Percentiles rank a stretch among this genome's conserved stretches.
Evolutionary conservation across 2,329 filamentous ascomycete species (phyloP).

Genomic region (Endothia cerciana): DNA sequence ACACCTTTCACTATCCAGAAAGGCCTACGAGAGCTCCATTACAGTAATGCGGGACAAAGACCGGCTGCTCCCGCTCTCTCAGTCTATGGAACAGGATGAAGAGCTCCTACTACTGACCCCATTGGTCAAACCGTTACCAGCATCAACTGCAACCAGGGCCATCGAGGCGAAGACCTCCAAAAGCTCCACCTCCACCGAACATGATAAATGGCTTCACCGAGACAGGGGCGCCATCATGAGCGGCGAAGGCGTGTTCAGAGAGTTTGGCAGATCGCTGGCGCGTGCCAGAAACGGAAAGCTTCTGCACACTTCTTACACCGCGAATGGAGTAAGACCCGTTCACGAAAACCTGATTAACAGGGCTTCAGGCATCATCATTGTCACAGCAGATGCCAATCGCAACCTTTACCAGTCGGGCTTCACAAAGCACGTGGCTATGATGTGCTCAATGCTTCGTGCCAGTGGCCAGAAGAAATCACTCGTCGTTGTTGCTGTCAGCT

Average conservation of each 20-base stretch:
- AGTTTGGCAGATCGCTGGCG: conserved; percentile 85
- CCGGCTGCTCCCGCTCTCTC: conserved; percentile 79
- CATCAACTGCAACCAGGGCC: conserved; percentile 79
- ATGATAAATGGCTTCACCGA: conserved; percentile 63
- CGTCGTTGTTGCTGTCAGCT: conserved; percentile 90
- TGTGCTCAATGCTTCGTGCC: conserved; percentile 81
- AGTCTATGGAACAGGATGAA: conserved; percentile 80
- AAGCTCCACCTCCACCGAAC: conserved; percentile 42
- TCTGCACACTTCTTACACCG: conserved; percentile 92
- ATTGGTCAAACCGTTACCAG: conserved; percentile 87
- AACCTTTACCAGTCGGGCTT: conserved; percentile 95
- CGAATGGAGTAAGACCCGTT: conserved; percentile 87
- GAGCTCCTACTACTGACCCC: conserved; percentile 89
- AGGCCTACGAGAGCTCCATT: conserved; percentile 90
- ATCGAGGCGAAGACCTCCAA: conserved; percentile 57
- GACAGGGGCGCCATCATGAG: conserved; percentile 75
- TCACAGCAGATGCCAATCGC: conserved; percentile 91
- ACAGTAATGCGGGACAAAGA: conserved; percentile 91
- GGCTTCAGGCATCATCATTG: conserved; percentile 84
- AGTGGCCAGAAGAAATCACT: conserved; percentile 84
- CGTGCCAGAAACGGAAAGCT: conserved; percentile 84
- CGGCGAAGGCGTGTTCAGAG: conserved; percentile 89
- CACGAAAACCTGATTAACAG: conserved; percentile 92
- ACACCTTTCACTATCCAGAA: conserved; percentile 79
- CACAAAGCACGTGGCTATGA: conserved; percentile 94